Evolutionary conservation across 2,329 filamentous ascomycete species (phyloP), one percentile per base, ranked within the genome.

Genomic region (Aspergillus uvarum): DNA sequence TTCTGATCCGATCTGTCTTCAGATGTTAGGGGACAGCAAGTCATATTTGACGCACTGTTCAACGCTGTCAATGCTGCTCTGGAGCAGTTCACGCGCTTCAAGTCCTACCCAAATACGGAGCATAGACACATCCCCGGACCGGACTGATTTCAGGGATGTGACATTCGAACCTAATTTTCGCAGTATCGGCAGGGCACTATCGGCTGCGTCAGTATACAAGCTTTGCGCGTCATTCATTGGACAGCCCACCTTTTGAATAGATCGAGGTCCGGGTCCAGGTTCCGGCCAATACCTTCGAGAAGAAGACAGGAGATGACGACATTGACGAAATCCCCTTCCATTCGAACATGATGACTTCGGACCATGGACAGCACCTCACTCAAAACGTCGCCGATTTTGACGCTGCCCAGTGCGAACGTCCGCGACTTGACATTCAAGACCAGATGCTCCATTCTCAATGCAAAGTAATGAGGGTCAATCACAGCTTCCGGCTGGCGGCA

Each of bases 261-360:
- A 77, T 99, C 95, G 51, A 97, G 81, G 56, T 94, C 83, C 0
- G 95, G 94, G 73, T 98, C 89, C 16, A 99, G 79, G 60, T 83
- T 91, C 62, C 95, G 85, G 0, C 95, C 95, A 70, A 98, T 99
- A 6, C 95, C 95, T 74, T 99, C 95, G 1, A 99, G 82, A 2
- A 99, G 82, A 35, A 99, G 80, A 56, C 98, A 97, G 61, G 92
- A 96, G 60, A 99, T 89, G 31, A 99, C 94, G 4, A 99, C 95
- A 72, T 99, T 99, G 72, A 99, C 92, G 72, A 98, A 99, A 74
- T 99, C 95, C 8, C 95, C 95, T 76, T 99, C 95, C 54, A 99
- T 84, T 8, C 95, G 85, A 4, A 99, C 95, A 72, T 99, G 95
- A 74, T 99, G 95, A 10, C 82, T 81, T 58, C 95, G 87, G 31